phyloP scores from a whole-genome alignment of 139 green algal species.

The Chlamydomonas incerta region DNA sequence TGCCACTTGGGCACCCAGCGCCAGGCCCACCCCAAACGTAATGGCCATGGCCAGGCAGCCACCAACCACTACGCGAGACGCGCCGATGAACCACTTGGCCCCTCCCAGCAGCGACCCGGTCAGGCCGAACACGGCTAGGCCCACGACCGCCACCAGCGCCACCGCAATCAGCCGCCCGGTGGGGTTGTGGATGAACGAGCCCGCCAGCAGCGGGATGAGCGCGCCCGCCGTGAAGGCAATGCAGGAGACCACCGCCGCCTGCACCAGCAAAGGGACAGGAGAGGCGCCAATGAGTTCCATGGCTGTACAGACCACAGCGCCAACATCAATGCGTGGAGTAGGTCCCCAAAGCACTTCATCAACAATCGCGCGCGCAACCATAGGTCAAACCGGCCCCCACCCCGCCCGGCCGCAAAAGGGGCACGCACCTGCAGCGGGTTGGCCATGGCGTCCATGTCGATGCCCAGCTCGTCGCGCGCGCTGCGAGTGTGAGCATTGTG shows the following conservation, averaged over 20 bases:
- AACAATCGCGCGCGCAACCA: too few relatives aligned
- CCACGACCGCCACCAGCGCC: conserved; percentile 49
- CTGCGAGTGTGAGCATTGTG: too few relatives aligned
- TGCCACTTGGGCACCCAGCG: conserved; percentile 52
- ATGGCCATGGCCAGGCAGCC: conserved; percentile 85
- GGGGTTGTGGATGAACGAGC: conserved; percentile 70
- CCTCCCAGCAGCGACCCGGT: conserved; percentile 79
- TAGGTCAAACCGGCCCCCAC: too few relatives aligned
- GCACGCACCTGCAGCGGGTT: conserved; percentile 73
- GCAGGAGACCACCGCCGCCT: conserved; percentile 35
- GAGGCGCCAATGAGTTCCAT: too few relatives aligned
- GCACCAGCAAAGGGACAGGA: too few relatives aligned
- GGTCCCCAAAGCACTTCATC: too few relatives aligned
- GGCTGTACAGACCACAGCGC: too few relatives aligned
- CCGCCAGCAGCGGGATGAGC: conserved; percentile 72
- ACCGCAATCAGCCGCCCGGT: conserved; percentile 62
- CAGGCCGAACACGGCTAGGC: conserved; percentile 75
- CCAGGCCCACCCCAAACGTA: conserved; percentile 78
- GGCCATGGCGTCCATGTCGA: conserved; percentile 89
- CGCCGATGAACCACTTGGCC: conserved; percentile 60
- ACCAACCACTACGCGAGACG: conserved; percentile 81
- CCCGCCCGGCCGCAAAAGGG: too few relatives aligned
- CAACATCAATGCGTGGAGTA: too few relatives aligned
- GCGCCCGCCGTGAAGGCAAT: conserved; percentile 52
- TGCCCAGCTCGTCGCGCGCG: conserved; percentile 91